Percentiles rank a stretch among this genome's conserved stretches.
Conservation (phyloP, 768 basidiomycete species). For the Pulveroboletus ravenelii region DNA sequence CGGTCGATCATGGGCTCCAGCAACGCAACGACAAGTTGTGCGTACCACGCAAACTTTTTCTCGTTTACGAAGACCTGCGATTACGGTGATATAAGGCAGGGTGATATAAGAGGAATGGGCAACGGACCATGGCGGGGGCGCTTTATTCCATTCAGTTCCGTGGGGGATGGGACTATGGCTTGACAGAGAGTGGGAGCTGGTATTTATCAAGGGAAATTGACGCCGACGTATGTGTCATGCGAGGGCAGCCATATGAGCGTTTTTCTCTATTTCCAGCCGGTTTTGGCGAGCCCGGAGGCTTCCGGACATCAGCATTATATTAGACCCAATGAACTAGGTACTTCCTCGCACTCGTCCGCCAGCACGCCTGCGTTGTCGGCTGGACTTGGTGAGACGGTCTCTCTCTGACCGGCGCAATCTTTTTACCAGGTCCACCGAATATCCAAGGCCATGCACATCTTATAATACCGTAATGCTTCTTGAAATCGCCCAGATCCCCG, state of each 20-base stretch:
- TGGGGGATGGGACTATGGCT: neutral
- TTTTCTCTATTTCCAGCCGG: neutral
- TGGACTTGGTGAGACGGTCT: too few species aligned
- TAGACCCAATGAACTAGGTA: too few species aligned
- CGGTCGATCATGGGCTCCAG: constrained; percentile 10
- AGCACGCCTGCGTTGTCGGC: too few species aligned
- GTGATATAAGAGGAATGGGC: neutral
- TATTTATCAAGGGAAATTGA: constrained; percentile 1
- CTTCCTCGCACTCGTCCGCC: too few species aligned
- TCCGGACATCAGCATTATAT: too few species aligned
- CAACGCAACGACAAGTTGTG: constrained; percentile 1
- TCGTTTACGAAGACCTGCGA: constrained; percentile 66
- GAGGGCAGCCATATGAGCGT: neutral
- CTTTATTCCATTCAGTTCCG: constrained; percentile 12
- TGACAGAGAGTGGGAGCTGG: neutral
- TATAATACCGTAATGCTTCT: too few species aligned
- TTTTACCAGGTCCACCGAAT: too few species aligned
- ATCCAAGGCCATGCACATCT: too few species aligned
- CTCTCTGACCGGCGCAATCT: too few species aligned
- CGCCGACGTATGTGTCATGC: neutral
- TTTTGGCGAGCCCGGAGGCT: neutral
- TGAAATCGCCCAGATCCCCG: too few species aligned
- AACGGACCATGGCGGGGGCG: constrained; percentile 21
- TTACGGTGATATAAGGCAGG: neutral
- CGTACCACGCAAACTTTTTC: constrained; percentile 71